Base-by-base conservation (phyloP, 768 basidiomycete species). In the Leucocoprinus sp. region DNA sequence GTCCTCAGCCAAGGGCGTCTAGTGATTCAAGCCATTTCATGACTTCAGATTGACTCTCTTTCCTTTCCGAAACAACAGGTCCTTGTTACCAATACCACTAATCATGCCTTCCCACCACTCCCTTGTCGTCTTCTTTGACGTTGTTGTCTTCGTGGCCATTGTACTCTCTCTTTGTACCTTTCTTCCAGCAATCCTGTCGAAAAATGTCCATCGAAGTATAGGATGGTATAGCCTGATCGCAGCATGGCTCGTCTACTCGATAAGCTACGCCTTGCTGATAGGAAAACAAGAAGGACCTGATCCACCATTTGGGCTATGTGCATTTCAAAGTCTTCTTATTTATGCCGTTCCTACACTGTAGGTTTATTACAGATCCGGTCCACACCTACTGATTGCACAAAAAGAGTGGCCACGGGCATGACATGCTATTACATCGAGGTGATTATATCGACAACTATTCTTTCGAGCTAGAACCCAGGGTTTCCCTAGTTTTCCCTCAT, bases 221-320 rank as follows among this genome's bases (percentile, higher is more conserved):
- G 36, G 26, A 14, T 49, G 48, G 48, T 49, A 43, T 11, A 44
- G 38, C 27, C 18, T 45, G 6, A 50, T 50, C 42, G 38, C 33
- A 11, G 31, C 37, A 33, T 45, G 42, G 31, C 43, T 50, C 3
- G 49, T 33, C 8, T 44, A 40, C 18, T 8, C 49, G 5, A 12
- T 48, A 14, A 40, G 38, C 12, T 48, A 48, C n/a, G 33, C 15
- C 11, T 11, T 48, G 4, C 23, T 48, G 40, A 19, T 48, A n/a
- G 46, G 46, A 15, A 33, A 24, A n/a, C 46, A 48, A 28, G 38
- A 42, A 36, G 39, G 46, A n/a, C 31, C 39, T 21, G 46, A 41
- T 15, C 46, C 46, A 2, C 18, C 39, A 18, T 35, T 26, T 11
- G 28, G 17, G 12, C 4, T 40, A 4, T 48, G 46, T 41, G 8